Evolutionary conservation across 331 rosid species (phyloP).

Genomic region (Spiraea crenata): DNA sequence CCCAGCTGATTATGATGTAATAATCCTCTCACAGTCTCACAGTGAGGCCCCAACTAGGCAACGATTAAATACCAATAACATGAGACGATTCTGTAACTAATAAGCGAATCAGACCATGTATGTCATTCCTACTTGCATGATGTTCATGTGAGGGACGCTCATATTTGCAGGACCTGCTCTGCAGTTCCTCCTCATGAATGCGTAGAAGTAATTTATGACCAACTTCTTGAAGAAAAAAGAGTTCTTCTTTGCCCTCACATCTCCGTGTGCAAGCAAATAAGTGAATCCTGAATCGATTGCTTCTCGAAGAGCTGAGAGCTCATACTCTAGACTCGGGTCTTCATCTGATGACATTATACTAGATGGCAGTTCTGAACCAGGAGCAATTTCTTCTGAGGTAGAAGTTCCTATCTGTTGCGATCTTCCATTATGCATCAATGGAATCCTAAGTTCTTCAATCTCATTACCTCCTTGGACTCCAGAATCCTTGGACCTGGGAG

Average conservation of each 20-base stretch:
- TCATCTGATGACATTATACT: constrained; percentile 63
- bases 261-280: constrained; percentile 80
- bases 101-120: constrained; percentile 63
- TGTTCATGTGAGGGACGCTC: constrained; percentile 91
- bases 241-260: constrained; percentile 87
- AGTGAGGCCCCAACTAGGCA: constrained; percentile 6
- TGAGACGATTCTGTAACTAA: background rate
- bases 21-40: constrained; percentile 2
- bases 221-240: constrained; percentile 82
- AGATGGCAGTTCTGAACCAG: constrained; percentile 43
- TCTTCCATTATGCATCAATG: constrained; percentile 52
- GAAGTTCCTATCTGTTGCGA: constrained; percentile 34
- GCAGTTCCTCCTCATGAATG: constrained; percentile 83
- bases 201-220: constrained; percentile 78
- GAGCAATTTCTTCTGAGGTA: constrained; percentile 36
- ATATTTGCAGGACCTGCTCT: constrained; percentile 77
- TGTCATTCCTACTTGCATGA: constrained; percentile 88
- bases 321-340: constrained; percentile 83
- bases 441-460: constrained; percentile 60
- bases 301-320: constrained; percentile 84
- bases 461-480: constrained; percentile 34
- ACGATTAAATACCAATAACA: background rate
- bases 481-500: constrained; percentile 42
- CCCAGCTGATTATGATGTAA: background rate
- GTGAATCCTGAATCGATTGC: constrained; percentile 92